Percentiles rank a stretch among this genome's conserved stretches.
These are phyloP conservation scores for Hyphopichia fennica DNA, from an alignment of 1,139 yeast genomes.

Conservation along the genomic window DNA sequence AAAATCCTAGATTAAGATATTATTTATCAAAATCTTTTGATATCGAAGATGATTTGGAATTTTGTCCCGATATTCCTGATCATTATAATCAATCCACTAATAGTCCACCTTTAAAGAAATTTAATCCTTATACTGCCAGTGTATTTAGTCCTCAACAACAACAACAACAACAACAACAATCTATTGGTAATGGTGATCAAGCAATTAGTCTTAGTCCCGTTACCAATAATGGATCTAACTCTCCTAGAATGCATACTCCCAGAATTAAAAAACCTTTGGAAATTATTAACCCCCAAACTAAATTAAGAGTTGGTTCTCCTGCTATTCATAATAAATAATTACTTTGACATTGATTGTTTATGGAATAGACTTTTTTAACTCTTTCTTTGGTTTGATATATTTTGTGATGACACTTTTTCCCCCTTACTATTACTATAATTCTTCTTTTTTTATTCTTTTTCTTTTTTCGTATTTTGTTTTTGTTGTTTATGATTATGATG, in stretches of 20 bases:
- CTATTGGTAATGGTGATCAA: neutral
- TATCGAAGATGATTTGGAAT: slow-evolving; percentile 64
- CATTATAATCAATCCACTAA: slow-evolving; percentile 6
- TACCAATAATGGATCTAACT: slow-evolving; percentile 12
- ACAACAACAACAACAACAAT: too few species aligned
- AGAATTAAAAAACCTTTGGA: slow-evolving; percentile 65
- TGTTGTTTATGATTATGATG: too few species aligned
- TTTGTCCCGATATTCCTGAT: slow-evolving; percentile 58
- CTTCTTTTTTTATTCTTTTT: too few species aligned
- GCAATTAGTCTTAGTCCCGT: slow-evolving; percentile 8
- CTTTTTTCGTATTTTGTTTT: too few species aligned
- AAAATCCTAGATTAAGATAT: slow-evolving; percentile 45
- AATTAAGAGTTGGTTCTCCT: slow-evolving; percentile 64
- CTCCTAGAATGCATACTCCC: slow-evolving; percentile 53
- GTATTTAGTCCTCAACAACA: slow-evolving; percentile 36
- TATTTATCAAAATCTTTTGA: slow-evolving; percentile 61
- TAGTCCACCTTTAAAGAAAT: slow-evolving; percentile 37
- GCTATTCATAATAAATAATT: slow-evolving; percentile 15
- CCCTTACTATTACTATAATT: neutral
- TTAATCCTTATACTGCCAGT: slow-evolving; percentile 61
- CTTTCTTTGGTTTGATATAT: too few species aligned
- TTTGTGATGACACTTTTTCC: too few species aligned
- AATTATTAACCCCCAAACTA: slow-evolving; percentile 78
- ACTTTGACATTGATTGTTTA: too few species aligned
- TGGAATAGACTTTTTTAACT: neutral